Base-by-base conservation (phyloP, 2,329 filamentous ascomycete genomes). In the Aplosporella prunicola region DNA sequence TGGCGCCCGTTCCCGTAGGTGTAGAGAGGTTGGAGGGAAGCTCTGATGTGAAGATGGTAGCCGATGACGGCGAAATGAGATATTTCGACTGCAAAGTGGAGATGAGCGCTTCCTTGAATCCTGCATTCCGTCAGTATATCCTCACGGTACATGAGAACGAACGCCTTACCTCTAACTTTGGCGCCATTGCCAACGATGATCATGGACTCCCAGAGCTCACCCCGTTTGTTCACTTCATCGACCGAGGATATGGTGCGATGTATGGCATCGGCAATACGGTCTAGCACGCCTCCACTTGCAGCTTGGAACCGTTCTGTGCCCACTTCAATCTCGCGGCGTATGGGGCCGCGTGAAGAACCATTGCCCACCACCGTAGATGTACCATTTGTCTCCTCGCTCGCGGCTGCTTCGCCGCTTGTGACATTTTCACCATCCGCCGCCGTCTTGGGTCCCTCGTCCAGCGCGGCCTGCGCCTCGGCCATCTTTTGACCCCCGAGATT, bases 41-140 rank as follows among this genome's bases (percentile, higher is more conserved):
- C 61, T 98, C 91, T 15, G 87, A 94, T 23, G 88, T 94, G 69
- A 96, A 96, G 52, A 96, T 96, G 27, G 88, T 95, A 34, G 86
- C 87, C 1, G 86, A 89, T 18, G 82, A 88, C 0, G 91, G 91
- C 2, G 88, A 93, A 47, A 98, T 79, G 37, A 95, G 74, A 58
- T 94, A 91, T 46, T 88, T 87, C 32, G 80, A 74, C 24, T 75
- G 75, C 23, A 98, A 74, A 0, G 79, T 87, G 50, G 82, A 74
- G 24, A 96, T 59, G 32, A 98, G 78, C 47, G 89, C 85, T 51
- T 95, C 87, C 47, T 83, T 88, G 58, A 98, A 89, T 5, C 91
- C 87, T 66, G 24, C 20, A 14, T 8, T 13, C 9, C 17, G 6
- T 4, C n/a, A n/a, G n/a, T n/a, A n/a, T n/a, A n/a, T n/a, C n/a